Evolutionary conservation across 305 asterid species (phyloP).

Genomic region (Nicotiana rustica): DNA sequence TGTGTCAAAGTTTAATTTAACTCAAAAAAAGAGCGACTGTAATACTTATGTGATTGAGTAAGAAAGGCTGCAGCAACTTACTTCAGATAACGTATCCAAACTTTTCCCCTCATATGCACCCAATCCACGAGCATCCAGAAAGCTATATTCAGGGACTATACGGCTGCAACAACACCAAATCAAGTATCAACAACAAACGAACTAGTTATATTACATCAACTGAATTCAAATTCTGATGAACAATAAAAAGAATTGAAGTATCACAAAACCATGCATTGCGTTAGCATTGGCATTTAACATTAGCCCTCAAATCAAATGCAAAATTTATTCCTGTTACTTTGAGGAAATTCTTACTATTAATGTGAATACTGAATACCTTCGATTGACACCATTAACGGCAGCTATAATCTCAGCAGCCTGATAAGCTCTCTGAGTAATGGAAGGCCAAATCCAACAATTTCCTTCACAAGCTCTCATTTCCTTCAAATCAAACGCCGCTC

Average conservation of each 20-base stretch:
- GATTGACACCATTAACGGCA: slow-evolving; percentile 66
- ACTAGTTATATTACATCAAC: background rate
- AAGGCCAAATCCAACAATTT: slow-evolving; percentile 98
- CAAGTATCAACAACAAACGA: background rate
- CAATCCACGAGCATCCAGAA: slow-evolving; percentile 95
- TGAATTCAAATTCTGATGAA: background rate
- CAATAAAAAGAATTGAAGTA: background rate
- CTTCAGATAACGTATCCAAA: slow-evolving; percentile 75
- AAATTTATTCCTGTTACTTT: background rate
- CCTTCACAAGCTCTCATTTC: slow-evolving; percentile 79
- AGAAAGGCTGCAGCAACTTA: slow-evolving; percentile 35
- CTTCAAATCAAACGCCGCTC: slow-evolving; percentile 75
- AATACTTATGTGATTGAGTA: background rate
- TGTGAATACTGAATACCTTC: slow-evolving; percentile 57
- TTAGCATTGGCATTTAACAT: background rate
- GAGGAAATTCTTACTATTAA: background rate
- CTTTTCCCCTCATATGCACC: slow-evolving; percentile 84
- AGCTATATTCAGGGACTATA: slow-evolving; percentile 89
- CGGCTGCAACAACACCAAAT: slow-evolving; percentile 50
- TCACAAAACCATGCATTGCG: background rate
- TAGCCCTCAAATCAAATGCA: background rate
- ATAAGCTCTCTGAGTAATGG: slow-evolving; percentile 93
- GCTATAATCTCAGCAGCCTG: slow-evolving; percentile 97
- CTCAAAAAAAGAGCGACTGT: background rate
- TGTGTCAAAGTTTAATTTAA: background rate